A percentile compares a stretch with the other conserved stretches of the same genome.
phyloP scores from a whole-genome alignment of 352 stramenopile species.

The Phytophthora quininea region DNA sequence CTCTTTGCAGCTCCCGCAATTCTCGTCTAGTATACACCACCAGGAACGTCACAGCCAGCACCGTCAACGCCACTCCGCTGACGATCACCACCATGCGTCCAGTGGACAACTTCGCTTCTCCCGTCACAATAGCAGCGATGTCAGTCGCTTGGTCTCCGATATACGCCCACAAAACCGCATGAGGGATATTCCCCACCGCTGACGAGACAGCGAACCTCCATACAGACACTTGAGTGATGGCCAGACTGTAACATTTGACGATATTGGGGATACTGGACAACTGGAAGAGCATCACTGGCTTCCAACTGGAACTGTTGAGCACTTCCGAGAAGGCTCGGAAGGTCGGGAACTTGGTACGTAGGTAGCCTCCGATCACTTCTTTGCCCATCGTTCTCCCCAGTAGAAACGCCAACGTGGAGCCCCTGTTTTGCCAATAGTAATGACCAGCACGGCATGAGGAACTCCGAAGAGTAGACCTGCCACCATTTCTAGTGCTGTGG shows the following conservation, averaged over 20 bases:
- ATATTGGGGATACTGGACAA: conserved; percentile 81
- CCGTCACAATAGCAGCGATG: conserved; percentile 61
- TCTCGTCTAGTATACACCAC: conserved; percentile 73
- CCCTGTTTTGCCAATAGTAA: conserved; percentile 72
- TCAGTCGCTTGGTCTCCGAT: conserved; percentile 74
- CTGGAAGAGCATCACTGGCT: conserved; percentile 79
- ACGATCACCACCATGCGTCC: conserved; percentile 53
- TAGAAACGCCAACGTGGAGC: conserved; percentile 72
- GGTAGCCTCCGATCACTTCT: conserved; percentile 63
- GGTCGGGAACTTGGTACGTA: conserved; percentile 62
- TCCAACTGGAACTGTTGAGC: conserved; percentile 71
- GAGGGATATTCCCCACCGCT: conserved; percentile 54
- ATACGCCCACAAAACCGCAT: conserved; percentile 76
- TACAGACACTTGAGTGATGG: conserved; percentile 70
- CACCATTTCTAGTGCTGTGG: conserved; percentile 69
- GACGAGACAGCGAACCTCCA: conserved; percentile 65
- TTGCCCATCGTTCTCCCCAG: conserved; percentile 63
- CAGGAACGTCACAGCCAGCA: conserved; percentile 58
- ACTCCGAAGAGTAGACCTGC: conserved; percentile 74
- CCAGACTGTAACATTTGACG: conserved; percentile 81
- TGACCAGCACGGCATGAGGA: conserved; percentile 52
- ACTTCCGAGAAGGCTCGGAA: conserved; percentile 75
- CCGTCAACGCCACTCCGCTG: conserved; percentile 48
- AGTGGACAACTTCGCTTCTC: conserved; percentile 51
- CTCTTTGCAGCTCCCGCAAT: conserved; percentile 64